Conservation (phyloP, 2,329 filamentous ascomycete genomes). For the Penicillium oxalicum region DNA sequence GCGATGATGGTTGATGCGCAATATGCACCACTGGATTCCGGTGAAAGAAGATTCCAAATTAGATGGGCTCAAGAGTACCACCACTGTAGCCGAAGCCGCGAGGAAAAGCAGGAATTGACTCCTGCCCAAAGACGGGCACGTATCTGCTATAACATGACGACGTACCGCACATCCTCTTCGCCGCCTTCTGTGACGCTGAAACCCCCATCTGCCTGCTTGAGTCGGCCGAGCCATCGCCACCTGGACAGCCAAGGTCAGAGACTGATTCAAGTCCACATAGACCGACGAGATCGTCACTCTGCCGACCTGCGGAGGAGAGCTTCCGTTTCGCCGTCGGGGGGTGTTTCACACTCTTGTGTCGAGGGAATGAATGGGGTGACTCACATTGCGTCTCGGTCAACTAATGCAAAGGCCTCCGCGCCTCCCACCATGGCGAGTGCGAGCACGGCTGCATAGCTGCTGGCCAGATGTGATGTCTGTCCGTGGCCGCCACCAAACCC, state of each 20-base stretch:
- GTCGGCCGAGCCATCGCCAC: conserved; percentile 79
- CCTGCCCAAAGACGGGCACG: neutral
- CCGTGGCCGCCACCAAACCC: conserved; percentile 94
- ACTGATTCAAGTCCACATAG: too few species aligned
- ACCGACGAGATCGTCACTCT: too few species aligned
- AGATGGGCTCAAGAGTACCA: conserved; percentile 9
- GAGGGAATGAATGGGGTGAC: conserved; percentile 14
- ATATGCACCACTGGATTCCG: conserved; percentile 67
- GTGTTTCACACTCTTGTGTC: too few species aligned
- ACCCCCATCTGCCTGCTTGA: conserved; percentile 86
- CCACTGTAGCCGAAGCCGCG: conserved; percentile 4
- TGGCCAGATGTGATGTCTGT: conserved; percentile 80
- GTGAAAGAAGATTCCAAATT: conserved; percentile 10
- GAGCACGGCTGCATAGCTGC: conserved; percentile 78
- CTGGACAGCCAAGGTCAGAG: conserved; percentile 22
- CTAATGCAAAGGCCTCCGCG: conserved; percentile 62
- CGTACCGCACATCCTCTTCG: conserved; percentile 84
- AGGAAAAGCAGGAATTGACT: neutral
- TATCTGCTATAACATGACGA: conserved; percentile 3
- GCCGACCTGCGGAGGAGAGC: too few species aligned
- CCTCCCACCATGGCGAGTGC: conserved; percentile 74
- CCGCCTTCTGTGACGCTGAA: conserved; percentile 81
- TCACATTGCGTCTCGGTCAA: conserved; percentile 72
- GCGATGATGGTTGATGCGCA: conserved; percentile 82
- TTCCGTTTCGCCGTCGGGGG: too few species aligned